Evolutionary conservation across 169 alveolate genomes (phyloP).

Genomic region (Plasmodium ovale): DNA sequence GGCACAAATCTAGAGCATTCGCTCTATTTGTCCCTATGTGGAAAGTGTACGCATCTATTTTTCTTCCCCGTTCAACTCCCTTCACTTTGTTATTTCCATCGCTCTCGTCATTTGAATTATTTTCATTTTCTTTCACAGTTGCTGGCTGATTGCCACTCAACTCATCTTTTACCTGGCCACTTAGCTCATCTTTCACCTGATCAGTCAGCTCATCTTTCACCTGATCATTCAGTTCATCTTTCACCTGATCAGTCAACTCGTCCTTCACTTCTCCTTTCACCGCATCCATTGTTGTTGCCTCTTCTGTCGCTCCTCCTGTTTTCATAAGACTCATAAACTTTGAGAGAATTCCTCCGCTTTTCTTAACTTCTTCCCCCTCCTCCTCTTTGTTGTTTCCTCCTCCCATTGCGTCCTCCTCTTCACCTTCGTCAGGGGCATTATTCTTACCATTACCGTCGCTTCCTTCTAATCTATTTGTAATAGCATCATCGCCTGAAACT

Average conservation of each 20-base stretch:
- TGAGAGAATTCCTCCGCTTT: constrained; percentile 6
- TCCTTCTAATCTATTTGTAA: neutral
- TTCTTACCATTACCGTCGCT: neutral
- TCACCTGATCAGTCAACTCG: neutral
- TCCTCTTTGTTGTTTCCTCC: constrained; percentile 23
- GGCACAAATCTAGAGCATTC: constrained; percentile 81
- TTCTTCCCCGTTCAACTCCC: constrained; percentile 43
- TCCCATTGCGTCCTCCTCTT: constrained; percentile 24
- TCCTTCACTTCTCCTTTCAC: neutral
- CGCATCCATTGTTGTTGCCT: neutral
- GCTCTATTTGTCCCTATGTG: constrained; percentile 80
- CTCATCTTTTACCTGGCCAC: neutral
- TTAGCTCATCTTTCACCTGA: neutral
- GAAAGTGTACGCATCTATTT: constrained; percentile 75
- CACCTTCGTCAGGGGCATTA: neutral
- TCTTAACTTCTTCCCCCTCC: neutral
- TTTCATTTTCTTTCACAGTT: constrained; percentile 13
- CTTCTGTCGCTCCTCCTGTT: neutral
- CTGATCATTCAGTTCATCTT: constrained; percentile 1
- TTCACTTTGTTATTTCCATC: constrained; percentile 32
- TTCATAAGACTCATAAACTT: constrained; percentile 8
- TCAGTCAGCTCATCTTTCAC: neutral
- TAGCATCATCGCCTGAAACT: neutral
- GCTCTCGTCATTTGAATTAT: constrained; percentile 38
- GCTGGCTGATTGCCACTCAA: neutral